Evolutionary conservation across 345 rosid genomes (phyloP).

Genomic region (Diplotaxis tenuifolia): DNA sequence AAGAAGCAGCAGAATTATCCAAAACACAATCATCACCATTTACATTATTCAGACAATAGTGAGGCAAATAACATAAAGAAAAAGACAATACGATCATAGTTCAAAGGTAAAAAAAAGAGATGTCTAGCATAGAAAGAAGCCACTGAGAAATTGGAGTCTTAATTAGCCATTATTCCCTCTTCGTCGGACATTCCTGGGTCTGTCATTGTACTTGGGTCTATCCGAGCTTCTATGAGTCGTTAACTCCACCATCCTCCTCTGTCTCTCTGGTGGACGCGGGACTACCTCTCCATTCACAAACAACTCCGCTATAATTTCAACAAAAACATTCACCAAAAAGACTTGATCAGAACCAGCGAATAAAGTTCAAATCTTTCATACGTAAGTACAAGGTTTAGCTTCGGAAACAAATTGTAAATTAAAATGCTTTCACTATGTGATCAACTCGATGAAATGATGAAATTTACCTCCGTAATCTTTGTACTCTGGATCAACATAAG

Average conservation of each 20-base stretch:
- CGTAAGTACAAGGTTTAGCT: not conserved
- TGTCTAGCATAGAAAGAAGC: not conserved
- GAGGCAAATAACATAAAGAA: not conserved
- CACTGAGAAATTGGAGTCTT: not conserved
- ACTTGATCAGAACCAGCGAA: not conserved
- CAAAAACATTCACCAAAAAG: constrained; percentile 1
- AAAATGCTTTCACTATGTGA: not conserved
- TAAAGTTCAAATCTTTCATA: not conserved
- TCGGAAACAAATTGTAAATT: not conserved
- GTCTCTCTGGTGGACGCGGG: constrained; percentile 87
- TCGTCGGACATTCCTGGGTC: constrained; percentile 80
- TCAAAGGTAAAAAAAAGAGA: not conserved
- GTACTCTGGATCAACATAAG: constrained; percentile 81
- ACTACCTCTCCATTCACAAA: constrained; percentile 90
- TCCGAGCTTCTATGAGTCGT: constrained; percentile 82
- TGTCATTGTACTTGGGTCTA: constrained; percentile 55
- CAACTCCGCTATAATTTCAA: constrained; percentile 65
- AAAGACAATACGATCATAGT: not conserved
- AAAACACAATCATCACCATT: not conserved
- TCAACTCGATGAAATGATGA: not conserved
- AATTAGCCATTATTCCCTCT: constrained; percentile 53
- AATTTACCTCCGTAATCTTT: constrained; percentile 87
- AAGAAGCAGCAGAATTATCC: not conserved
- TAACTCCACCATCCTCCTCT: constrained; percentile 72
- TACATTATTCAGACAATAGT: constrained; percentile 18